Conservation (phyloP, 305 asterid species). For the Andrographis paniculata region DNA sequence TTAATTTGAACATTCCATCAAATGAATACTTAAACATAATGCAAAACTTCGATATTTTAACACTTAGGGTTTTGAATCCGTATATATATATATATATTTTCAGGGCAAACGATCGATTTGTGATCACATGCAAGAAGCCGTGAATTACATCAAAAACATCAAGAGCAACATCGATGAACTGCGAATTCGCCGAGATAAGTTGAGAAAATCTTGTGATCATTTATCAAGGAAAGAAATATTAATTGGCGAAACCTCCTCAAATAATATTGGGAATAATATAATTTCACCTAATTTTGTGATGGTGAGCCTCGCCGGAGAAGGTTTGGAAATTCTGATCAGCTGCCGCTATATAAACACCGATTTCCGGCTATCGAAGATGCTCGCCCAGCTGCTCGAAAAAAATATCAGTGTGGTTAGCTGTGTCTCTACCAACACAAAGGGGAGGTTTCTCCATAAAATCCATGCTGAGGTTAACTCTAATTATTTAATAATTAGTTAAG, state of each 20-base stretch:
- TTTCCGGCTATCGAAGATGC: constrained; percentile 31
- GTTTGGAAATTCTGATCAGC: constrained; percentile 38
- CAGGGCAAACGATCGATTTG: too few species aligned
- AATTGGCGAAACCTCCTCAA: neutral
- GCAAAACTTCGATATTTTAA: too few species aligned
- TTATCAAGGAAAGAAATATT: neutral
- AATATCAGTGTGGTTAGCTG: constrained; percentile 30
- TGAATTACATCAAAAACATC: too few species aligned
- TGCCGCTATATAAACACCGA: constrained; percentile 7
- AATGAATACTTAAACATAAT: too few species aligned
- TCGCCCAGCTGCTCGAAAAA: constrained; percentile 21
- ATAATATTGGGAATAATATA: neutral
- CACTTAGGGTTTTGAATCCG: too few species aligned
- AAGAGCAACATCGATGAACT: constrained; percentile 21
- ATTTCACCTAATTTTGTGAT: constrained; percentile 16
- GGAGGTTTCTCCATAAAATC: constrained; percentile 38
- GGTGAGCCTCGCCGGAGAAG: constrained; percentile 19
- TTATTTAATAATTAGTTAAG: too few species aligned
- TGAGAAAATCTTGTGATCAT: constrained; percentile 8
- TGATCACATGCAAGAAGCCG: too few species aligned
- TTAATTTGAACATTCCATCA: too few species aligned
- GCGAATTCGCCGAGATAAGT: constrained; percentile 30
- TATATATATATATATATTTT: too few species aligned
- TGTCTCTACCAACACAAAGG: constrained; percentile 28
- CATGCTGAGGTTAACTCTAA: constrained; percentile 35